Evolutionary conservation across 2,329 filamentous ascomycete genomes (phyloP).

Genomic region (Neofusicoccum kwambonambiense): DNA sequence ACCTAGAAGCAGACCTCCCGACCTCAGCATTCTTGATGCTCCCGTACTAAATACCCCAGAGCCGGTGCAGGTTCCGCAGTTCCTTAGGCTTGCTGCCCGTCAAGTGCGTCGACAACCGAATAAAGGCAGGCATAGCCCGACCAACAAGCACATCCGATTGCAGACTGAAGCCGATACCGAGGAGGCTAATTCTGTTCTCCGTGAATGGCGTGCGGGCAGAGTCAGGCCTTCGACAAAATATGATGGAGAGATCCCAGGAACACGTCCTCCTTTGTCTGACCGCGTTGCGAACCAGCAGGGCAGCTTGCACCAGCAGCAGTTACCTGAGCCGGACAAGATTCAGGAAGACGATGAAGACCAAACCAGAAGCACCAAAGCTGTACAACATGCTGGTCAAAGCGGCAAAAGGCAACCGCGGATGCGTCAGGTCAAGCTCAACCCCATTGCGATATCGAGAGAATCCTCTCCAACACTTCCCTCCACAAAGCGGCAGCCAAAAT

Average conservation of each 20-base stretch:
- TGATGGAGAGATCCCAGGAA: background rate
- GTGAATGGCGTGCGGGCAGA: constrained; percentile 51
- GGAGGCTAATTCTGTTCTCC: constrained; percentile 52
- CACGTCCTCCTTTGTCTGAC: constrained; percentile 24
- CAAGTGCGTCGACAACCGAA: constrained; percentile 49
- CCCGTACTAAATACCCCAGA: background rate
- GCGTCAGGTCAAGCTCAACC: constrained; percentile 7
- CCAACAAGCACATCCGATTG: constrained; percentile 52
- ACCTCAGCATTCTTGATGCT: constrained; percentile 54
- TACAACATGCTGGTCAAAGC: background rate
- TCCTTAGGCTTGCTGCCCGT: constrained; percentile 56
- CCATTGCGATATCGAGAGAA: background rate
- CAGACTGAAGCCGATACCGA: constrained; percentile 54
- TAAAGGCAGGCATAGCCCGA: constrained; percentile 52
- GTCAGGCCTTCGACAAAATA: constrained; percentile 25
- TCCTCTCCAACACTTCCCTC: background rate
- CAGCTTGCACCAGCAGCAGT: background rate
- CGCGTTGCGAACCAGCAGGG: constrained; percentile 25
- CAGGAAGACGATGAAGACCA: background rate
- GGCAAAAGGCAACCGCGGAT: background rate
- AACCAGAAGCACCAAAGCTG: background rate
- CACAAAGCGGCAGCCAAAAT: too few species aligned
- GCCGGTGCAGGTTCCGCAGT: constrained; percentile 44
- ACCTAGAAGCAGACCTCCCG: constrained; percentile 25
- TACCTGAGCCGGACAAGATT: constrained; percentile 5